These are phyloP conservation scores for Eucalyptus polyanthemos DNA, from an alignment of 345 rosid genomes.

Conservation along the genomic window DNA sequence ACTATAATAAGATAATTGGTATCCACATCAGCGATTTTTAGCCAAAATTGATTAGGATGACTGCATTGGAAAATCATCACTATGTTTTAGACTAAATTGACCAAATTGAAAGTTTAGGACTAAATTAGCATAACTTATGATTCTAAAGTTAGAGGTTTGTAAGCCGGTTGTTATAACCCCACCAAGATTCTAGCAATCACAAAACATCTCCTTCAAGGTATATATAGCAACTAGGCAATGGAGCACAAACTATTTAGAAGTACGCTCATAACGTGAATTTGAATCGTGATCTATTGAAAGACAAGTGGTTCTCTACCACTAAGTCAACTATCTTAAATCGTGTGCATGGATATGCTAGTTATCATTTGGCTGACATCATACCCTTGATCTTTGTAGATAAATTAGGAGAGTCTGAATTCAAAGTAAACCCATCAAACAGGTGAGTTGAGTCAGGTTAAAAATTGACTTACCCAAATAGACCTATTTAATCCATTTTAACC, in stretches of 20 bases:
- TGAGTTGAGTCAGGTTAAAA: no score
- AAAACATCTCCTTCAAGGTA: neutral
- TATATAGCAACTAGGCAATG: neutral
- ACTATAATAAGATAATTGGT: fast-evolving
- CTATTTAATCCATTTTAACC: no score
- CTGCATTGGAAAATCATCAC: neutral
- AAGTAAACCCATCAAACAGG: fast-evolving
- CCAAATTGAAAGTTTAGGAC: neutral
- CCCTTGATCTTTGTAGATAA: neutral
- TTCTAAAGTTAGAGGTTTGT: neutral
- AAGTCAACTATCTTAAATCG: neutral
- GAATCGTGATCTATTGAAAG: neutral
- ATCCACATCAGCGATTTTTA: fast-evolving
- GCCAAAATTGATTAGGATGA: fast-evolving
- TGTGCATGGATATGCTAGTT: neutral
- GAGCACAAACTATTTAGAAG: neutral
- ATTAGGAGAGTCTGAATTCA: neutral
- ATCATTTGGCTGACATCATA: neutral
- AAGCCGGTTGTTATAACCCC: neutral
- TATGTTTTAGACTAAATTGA: neutral
- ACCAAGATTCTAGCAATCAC: neutral
- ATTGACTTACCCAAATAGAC: no score
- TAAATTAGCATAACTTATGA: neutral
- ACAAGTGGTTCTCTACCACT: neutral
- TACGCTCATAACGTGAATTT: neutral